Base-by-base conservation (phyloP, 192 early-diverging fungal species). In the Backusella macrospora region DNA sequence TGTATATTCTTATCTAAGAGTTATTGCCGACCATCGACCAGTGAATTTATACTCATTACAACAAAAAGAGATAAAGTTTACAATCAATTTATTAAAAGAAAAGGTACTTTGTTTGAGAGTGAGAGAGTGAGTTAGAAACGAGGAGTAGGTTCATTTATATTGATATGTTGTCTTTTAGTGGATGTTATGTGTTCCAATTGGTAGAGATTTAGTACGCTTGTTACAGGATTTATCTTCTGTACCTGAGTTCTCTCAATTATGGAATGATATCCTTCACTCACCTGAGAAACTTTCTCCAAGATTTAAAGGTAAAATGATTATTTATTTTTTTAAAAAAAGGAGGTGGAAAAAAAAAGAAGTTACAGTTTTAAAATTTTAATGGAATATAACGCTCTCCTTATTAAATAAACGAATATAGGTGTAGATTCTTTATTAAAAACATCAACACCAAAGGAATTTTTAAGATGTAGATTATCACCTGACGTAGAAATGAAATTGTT, bases 401-500 rank as follows among this genome's bases (percentile, higher is more conserved):
- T 37, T 43, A 48, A 34, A 42, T 14, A 12, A 26, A 18, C 14
- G 34, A 34, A 34, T 15, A 42, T 37, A 75, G 80, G 90, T 15
- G 72, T 92, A 18, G 81, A 84, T 34, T 81, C 83, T 55, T 72
- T 94, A 43, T 70, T 90, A 72, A 84, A 85, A 1, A 80, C 81
- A 16, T 86, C 90, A 6, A 91, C 92, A 23, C 87, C 85, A 8
- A 84, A 86, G 4, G 80, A 86, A 29, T 90, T 87, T 44, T 64
- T 94, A 59, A 82, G 83, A 14, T 86, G 76, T 73, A 80, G 90
- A 45, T 72, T 94, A 4, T 88, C 91, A 0, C 84, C 83, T 59
- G 90, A 91, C 23, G 92, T 94, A 88, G 92, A 94, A 72, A 49
- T 76, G 3, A 83, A 89, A 59, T 70, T 94, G 26, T 65, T 89